These are phyloP conservation scores for Globisporangium lucens DNA, from an alignment of 352 stramenopile genomes.

Conservation along the genomic window DNA sequence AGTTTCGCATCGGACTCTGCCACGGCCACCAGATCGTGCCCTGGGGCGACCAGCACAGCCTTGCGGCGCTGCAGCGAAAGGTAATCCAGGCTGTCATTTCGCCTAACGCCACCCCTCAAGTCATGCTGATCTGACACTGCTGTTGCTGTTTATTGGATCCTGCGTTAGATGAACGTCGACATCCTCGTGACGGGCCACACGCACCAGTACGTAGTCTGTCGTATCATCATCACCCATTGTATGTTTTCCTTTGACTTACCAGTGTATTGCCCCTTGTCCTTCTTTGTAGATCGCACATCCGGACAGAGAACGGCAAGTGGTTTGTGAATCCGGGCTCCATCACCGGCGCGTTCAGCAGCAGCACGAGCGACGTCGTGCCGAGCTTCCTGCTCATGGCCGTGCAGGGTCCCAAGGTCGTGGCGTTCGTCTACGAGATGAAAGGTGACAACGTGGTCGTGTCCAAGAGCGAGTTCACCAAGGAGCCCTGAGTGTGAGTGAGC, in stretches of 20 bases:
- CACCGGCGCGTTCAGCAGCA: constrained; percentile 93
- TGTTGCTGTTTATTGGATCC: background rate
- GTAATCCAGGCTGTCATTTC: constrained; percentile 18
- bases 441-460: constrained; percentile 82
- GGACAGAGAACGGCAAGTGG: constrained; percentile 93
- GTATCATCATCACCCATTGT: background rate
- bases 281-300: constrained; percentile 71
- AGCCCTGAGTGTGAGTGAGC: constrained; percentile 28
- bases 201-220: constrained; percentile 72
- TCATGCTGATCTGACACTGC: background rate
- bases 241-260: background rate
- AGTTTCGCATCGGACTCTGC: constrained; percentile 96
- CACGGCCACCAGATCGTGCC: constrained; percentile 97
- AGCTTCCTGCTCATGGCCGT: constrained; percentile 99
- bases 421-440: constrained; percentile 96
- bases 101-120: no score
- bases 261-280: background rate
- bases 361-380: constrained; percentile 76
- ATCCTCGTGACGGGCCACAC: constrained; percentile 96
- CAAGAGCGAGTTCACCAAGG: constrained; percentile 87
- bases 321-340: constrained; percentile 98
- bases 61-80: constrained; percentile 89
- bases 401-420: constrained; percentile 94
- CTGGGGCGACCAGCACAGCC: constrained; percentile 85
- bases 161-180: constrained; percentile 93